Conservation (phyloP, 2,329 filamentous ascomycete species). For the Xylaria digitata region DNA sequence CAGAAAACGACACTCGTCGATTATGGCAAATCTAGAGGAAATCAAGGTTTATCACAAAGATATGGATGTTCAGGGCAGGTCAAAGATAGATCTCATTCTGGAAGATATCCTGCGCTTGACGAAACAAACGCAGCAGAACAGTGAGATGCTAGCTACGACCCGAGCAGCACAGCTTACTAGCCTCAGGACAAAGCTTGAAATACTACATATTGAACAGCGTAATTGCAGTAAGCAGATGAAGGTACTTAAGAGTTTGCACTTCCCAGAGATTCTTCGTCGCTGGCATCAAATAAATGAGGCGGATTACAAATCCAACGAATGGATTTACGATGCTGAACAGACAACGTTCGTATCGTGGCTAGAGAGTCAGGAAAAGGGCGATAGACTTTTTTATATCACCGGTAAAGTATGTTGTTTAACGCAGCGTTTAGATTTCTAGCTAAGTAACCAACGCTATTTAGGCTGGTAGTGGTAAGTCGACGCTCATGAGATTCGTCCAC, state of each 20-base stretch:
- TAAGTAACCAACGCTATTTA: neutral
- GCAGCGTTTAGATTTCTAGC: neutral
- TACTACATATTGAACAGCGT: neutral
- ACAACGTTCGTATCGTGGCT: slow-evolving; percentile 8
- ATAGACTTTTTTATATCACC: slow-evolving; percentile 1
- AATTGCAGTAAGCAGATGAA: neutral
- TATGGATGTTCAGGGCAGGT: neutral
- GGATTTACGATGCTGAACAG: slow-evolving; percentile 4
- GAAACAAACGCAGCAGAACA: neutral
- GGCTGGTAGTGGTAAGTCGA: slow-evolving; percentile 22
- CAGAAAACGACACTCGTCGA: neutral
- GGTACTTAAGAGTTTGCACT: slow-evolving; percentile 1
- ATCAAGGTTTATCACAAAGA: neutral
- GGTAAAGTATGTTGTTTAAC: neutral
- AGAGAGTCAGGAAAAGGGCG: neutral
- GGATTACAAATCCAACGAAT: slow-evolving; percentile 3
- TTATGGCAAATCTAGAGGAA: neutral
- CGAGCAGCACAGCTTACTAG: neutral
- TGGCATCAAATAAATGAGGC: slow-evolving; percentile 5
- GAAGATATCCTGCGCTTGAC: neutral
- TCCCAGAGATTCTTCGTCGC: slow-evolving; percentile 13
- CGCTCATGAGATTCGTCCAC: slow-evolving; percentile 9
- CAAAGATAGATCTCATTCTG: neutral
- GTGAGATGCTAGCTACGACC: neutral
- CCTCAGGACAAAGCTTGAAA: neutral